Conservation (phyloP, 1,284 basidiomycete species). For the Cutaneotrichosporon curvatum region DNA sequence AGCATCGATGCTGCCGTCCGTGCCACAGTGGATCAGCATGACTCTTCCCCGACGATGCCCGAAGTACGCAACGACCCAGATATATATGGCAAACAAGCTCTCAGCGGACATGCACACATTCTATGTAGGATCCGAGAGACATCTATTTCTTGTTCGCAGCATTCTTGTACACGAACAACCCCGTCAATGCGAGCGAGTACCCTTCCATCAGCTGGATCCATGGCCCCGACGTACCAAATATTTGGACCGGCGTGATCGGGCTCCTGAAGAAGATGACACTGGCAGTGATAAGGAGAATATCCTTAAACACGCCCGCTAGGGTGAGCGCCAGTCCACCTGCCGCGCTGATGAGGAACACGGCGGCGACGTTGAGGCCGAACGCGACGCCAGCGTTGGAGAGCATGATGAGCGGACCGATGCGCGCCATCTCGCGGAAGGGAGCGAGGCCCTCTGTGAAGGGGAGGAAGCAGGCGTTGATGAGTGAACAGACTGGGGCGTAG, state of each 20-base stretch:
- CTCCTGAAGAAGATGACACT: slow-evolving; percentile 76
- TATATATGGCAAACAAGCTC: no score
- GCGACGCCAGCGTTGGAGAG: slow-evolving; percentile 79
- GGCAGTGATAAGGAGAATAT: slow-evolving; percentile 85
- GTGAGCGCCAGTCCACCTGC: slow-evolving; percentile 84
- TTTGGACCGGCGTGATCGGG: slow-evolving; percentile 69
- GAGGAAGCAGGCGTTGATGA: slow-evolving; percentile 74
- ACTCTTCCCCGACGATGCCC: no score
- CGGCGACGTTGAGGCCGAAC: slow-evolving; percentile 80
- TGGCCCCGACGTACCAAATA: slow-evolving; percentile 51
- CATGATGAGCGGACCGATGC: slow-evolving; percentile 68
- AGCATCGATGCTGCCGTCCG: no score
- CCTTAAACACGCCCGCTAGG: slow-evolving; percentile 92
- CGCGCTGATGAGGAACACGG: slow-evolving; percentile 87
- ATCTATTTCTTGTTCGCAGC: slow-evolving; percentile 15
- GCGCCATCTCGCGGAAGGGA: slow-evolving; percentile 67
- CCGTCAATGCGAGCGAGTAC: slow-evolving; percentile 31
- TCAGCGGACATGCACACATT: no score
- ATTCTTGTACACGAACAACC: slow-evolving; percentile 38
- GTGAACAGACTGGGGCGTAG: slow-evolving; percentile 81
- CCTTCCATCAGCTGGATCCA: slow-evolving; percentile 6
- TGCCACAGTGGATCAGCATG: no score
- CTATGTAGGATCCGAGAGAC: no score
- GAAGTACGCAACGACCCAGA: no score
- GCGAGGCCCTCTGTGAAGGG: slow-evolving; percentile 86